Conservation (phyloP, 495 filamentous ascomycete genomes). For the Talaromyces liani region DNA sequence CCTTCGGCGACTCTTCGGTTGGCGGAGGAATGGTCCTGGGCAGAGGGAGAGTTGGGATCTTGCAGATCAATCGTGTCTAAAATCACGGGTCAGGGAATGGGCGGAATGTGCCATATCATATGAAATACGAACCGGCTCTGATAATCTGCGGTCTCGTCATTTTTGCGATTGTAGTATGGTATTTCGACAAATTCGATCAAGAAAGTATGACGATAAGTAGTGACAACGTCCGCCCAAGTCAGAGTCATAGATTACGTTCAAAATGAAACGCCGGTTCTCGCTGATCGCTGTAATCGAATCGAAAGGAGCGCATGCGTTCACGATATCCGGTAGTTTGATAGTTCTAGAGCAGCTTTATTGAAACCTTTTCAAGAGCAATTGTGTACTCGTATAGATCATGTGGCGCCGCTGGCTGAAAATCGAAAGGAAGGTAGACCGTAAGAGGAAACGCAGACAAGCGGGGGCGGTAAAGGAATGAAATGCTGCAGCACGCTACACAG, state of each 20-base stretch:
- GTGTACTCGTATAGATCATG: neutral
- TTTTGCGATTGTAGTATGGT: constrained; percentile 7
- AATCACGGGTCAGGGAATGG: constrained; percentile 10
- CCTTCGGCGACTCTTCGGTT: constrained; percentile 46
- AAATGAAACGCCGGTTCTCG: neutral
- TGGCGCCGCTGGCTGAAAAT: neutral
- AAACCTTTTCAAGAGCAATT: neutral
- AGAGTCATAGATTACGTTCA: neutral
- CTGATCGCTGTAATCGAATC: neutral
- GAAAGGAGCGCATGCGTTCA: constrained; percentile 1
- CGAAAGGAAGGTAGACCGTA: neutral
- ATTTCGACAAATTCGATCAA: neutral
- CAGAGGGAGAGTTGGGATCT: constrained; percentile 69
- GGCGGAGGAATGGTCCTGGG: constrained; percentile 62
- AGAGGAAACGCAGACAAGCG: neutral
- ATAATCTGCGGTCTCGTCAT: constrained; percentile 76
- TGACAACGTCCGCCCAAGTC: too few relatives aligned
- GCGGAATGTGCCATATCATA: neutral
- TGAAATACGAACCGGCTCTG: constrained; percentile 58
- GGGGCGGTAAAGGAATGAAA: constrained; percentile 3
- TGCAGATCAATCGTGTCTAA: constrained; percentile 95
- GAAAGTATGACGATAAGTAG: neutral
- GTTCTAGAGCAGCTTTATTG: neutral
- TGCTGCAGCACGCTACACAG: constrained; percentile 4
- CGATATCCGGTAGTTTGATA: neutral